Percentiles rank a stretch among this genome's conserved stretches.
These are phyloP conservation scores for Xylariales sp. DNA, from an alignment of 2,329 filamentous ascomycete genomes.

Conservation along the genomic window DNA sequence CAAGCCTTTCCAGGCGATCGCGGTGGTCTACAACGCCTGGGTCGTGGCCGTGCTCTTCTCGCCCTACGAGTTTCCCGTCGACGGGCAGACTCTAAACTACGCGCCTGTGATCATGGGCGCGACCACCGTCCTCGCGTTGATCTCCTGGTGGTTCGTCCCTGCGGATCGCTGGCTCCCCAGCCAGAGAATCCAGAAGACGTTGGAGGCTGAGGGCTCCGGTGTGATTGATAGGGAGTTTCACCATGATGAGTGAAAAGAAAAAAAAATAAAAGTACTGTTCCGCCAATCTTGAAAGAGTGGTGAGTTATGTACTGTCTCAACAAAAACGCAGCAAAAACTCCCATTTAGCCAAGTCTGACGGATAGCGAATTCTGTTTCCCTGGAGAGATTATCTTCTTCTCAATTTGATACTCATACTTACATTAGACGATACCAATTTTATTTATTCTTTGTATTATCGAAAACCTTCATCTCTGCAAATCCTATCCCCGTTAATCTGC, in stretches of 20 bases:
- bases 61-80: slow-evolving; percentile 40
- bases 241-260: not conserved
- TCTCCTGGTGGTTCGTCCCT: slow-evolving; percentile 44
- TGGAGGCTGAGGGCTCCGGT: slow-evolving; percentile 14
- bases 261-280: too few species aligned
- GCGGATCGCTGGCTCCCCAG: slow-evolving; percentile 40
- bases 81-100: slow-evolving; percentile 38
- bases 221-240: not conserved
- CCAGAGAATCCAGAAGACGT: slow-evolving; percentile 34
- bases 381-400: too few species aligned
- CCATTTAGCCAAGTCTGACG: too few species aligned
- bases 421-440: too few species aligned
- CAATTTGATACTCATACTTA: too few species aligned
- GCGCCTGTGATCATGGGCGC: slow-evolving; percentile 46
- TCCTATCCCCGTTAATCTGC: too few species aligned
- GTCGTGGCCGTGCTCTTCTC: slow-evolving; percentile 43
- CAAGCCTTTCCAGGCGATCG: slow-evolving; percentile 41
- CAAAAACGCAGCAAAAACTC: too few species aligned
- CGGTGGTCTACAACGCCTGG: slow-evolving; percentile 45
- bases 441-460: too few species aligned
- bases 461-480: too few species aligned
- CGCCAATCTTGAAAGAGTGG: too few species aligned
- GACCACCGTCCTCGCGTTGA: slow-evolving; percentile 41
- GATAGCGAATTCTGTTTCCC: too few species aligned
- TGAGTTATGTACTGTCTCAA: too few species aligned